Percentiles rank a stretch among this genome's conserved stretches.
Conservation (phyloP, 306 rosid species). For the Carpinus fangiana region DNA sequence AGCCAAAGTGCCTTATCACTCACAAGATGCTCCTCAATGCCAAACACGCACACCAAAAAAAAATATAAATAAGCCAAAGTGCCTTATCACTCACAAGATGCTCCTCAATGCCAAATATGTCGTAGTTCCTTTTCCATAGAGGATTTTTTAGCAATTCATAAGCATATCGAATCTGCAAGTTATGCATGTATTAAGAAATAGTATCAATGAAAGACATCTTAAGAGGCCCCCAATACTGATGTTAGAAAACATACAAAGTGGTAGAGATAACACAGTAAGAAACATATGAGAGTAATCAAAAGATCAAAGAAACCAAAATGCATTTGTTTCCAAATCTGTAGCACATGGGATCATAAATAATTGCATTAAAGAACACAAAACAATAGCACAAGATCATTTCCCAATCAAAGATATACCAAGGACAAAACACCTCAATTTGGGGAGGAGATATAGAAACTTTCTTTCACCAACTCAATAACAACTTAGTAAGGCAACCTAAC, state of each 20-base stretch:
- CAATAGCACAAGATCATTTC: no score
- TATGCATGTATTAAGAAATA: slow-evolving; percentile 15
- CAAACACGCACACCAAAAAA: slow-evolving; percentile 37
- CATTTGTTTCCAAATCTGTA: neutral
- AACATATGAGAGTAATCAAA: neutral
- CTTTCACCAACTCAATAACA: no score
- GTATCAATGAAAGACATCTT: slow-evolving; percentile 9
- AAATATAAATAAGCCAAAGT: slow-evolving; percentile 15
- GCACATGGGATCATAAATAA: no score
- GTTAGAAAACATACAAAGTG: slow-evolving; percentile 6
- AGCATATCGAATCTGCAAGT: slow-evolving; percentile 80
- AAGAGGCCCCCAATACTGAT: slow-evolving; percentile 18
- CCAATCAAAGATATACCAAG: no score
- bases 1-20: slow-evolving; percentile 37
- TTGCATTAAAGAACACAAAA: no score
- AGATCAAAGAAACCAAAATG: neutral
- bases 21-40: slow-evolving; percentile 79
- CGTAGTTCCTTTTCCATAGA: slow-evolving; percentile 80
- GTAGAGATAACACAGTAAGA: neutral
- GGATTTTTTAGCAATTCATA: slow-evolving; percentile 84
- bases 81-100: slow-evolving; percentile 59
- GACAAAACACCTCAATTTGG: no score
- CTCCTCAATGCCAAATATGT: slow-evolving; percentile 76
- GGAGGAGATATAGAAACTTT: no score
- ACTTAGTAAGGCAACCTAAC: no score